Conservation (phyloP, 2,329 filamentous ascomycete genomes). For the Fusarium sp. region DNA sequence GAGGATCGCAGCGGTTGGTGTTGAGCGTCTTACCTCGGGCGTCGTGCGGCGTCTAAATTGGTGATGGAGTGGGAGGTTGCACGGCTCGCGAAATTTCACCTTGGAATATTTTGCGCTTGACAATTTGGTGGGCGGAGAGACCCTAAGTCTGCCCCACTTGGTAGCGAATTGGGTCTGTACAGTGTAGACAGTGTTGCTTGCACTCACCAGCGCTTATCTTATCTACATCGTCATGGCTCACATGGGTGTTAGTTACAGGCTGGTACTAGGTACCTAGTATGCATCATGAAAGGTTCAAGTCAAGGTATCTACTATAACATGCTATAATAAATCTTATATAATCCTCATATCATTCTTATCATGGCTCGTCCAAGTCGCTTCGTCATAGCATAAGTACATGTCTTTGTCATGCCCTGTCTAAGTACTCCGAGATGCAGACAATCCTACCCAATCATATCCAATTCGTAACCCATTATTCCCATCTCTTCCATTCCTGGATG, state of each 20-base stretch:
- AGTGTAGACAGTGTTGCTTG: slow-evolving; percentile 4
- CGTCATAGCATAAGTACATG: slow-evolving; percentile 41
- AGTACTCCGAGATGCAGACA: slow-evolving; percentile 41
- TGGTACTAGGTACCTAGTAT: too few relatives aligned
- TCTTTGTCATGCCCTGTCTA: slow-evolving; percentile 37
- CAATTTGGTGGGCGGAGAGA: slow-evolving; percentile 57
- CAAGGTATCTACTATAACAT: neutral
- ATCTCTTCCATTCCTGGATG: slow-evolving; percentile 68
- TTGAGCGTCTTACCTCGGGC: slow-evolving; percentile 54
- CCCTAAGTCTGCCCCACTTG: slow-evolving; percentile 55
- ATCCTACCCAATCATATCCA: slow-evolving; percentile 6
- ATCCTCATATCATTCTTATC: slow-evolving; percentile 35
- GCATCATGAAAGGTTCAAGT: neutral
- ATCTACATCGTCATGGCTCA: neutral
- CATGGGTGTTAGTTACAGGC: neutral
- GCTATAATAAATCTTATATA: neutral
- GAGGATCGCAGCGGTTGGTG: slow-evolving; percentile 25
- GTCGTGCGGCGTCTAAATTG: slow-evolving; percentile 59
- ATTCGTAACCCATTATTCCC: slow-evolving; percentile 61
- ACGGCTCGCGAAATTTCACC: slow-evolving; percentile 56
- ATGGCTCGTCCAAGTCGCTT: slow-evolving; percentile 35
- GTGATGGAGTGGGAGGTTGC: slow-evolving; percentile 53
- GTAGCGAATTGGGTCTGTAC: slow-evolving; percentile 46
- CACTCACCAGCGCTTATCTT: neutral
- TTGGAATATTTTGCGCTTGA: slow-evolving; percentile 50